Evolutionary conservation across 1,139 yeast species (phyloP).

Genomic region (Saccharomycopsis phalli): DNA sequence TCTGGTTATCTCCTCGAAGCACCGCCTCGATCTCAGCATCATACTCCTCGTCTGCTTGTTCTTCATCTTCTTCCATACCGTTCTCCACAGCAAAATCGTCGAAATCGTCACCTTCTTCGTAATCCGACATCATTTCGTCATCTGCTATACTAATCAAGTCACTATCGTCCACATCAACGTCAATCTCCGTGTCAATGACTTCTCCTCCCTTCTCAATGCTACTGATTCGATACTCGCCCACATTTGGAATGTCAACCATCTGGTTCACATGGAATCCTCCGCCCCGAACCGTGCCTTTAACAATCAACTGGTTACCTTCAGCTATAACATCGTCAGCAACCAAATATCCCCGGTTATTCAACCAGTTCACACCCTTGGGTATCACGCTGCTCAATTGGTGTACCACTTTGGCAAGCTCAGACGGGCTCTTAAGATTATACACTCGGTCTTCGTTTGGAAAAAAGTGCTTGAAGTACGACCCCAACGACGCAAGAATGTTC

Average conservation of each 20-base stretch:
- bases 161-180: slow-evolving; percentile 40
- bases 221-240: slow-evolving; percentile 80
- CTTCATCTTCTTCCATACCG: slow-evolving; percentile 32
- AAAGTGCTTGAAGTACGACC: slow-evolving; percentile 79
- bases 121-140: slow-evolving; percentile 40
- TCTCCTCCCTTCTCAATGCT: slow-evolving; percentile 37
- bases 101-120: slow-evolving; percentile 9
- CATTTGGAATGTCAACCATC: slow-evolving; percentile 76
- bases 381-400: slow-evolving; percentile 76
- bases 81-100: slow-evolving; percentile 23
- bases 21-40: slow-evolving; percentile 27
- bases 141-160: slow-evolving; percentile 25
- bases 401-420: slow-evolving; percentile 65
- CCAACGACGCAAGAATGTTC: slow-evolving; percentile 72
- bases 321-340: slow-evolving; percentile 60
- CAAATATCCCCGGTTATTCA: slow-evolving; percentile 83
- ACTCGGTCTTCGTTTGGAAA: slow-evolving; percentile 81
- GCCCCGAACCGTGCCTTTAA: slow-evolving; percentile 86
- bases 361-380: slow-evolving; percentile 83
- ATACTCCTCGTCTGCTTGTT: slow-evolving; percentile 39
- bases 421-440: slow-evolving; percentile 55
- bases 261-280: slow-evolving; percentile 70
- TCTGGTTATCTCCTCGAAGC: slow-evolving; percentile 14
- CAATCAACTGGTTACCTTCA: slow-evolving; percentile 39
- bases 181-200: slow-evolving; percentile 37